phyloP scores from a whole-genome alignment of 108 stramenopile genomes.

The Licmophora abbreviata region DNA sequence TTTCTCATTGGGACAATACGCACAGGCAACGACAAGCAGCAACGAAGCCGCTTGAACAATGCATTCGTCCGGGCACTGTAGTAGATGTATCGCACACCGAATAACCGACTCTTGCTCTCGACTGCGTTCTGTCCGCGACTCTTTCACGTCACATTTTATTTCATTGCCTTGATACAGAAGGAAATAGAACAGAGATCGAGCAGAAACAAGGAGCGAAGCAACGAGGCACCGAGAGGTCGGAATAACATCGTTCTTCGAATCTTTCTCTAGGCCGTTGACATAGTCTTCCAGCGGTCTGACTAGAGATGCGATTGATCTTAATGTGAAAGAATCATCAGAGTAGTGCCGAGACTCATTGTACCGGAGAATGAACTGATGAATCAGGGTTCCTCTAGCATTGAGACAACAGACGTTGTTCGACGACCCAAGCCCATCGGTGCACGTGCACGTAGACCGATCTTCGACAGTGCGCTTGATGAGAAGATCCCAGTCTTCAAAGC shows the following conservation, averaged over 20 bases:
- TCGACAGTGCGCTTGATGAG: conserved; percentile 23
- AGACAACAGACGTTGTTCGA: conserved; percentile 43
- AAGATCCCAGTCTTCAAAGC: conserved; percentile 29
- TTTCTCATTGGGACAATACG: conserved; percentile 11
- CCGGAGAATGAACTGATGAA: conserved; percentile 19
- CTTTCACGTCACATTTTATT: not conserved
- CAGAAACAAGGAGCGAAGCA: conserved; percentile 15
- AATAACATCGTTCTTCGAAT: conserved; percentile 2
- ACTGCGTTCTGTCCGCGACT: conserved; percentile 12
- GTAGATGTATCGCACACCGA: conserved; percentile 28
- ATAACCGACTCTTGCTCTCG: conserved; percentile 24
- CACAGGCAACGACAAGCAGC: conserved; percentile 17
- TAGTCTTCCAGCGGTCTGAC: conserved; percentile 26
- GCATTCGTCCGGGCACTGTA: conserved; percentile 20
- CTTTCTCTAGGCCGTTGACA: conserved; percentile 12
- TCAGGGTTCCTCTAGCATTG: conserved; percentile 24
- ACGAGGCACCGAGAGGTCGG: conserved; percentile 29
- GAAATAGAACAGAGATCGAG: conserved; percentile 21
- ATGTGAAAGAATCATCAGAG: conserved; percentile 20
- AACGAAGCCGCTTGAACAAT: conserved; percentile 24
- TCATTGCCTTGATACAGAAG: conserved; percentile 2
- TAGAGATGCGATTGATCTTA: conserved; percentile 19
- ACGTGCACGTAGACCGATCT: conserved; percentile 14
- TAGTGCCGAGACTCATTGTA: conserved; percentile 20
- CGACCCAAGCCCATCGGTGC: not conserved